Base-by-base conservation (phyloP, 2,329 filamentous ascomycete species). In the Fusarium luffae region DNA sequence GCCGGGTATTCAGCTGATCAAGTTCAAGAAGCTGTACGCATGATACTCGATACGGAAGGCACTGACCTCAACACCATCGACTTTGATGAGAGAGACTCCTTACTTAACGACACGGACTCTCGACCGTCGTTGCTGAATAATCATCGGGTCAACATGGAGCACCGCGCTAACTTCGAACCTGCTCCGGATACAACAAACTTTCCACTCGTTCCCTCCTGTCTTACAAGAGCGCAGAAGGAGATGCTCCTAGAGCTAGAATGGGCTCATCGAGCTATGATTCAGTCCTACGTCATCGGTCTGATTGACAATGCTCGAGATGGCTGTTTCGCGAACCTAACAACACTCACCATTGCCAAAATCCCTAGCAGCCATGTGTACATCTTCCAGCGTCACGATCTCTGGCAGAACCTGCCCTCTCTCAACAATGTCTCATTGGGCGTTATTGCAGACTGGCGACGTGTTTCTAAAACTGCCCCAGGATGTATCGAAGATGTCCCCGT, bases 201-300 rank as follows among this genome's bases (percentile, higher is more conserved):
- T 37, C 71, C 78, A 7, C 75, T 90, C n/a, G 83, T 85, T 42
- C 89, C 89, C 5, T 80, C 81, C 4, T 79, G 82, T 32, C 83
- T 92, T n/a, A 87, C 86, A 1, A 83, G 82, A 61, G 82, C 86
- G n/a, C 91, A 93, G 75, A 88, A 85, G 54, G 89, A 92, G 76
- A 89, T 91, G 87, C 78, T 93, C 3, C 79, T 90, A 40, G 90
- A 92, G 75, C 87, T 89, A 5, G 86, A 89, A 54, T 92, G 90
- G 88, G 89, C 89, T 9, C 89, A 92, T 68, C 82, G 86, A 55
- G 90, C 89, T 19, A 90, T 92, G 75, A 82, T 92, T 48, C 86
- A 89, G 50, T 90, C 90, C 2, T 92, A 90, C 70, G 85, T 89
- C 68, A 85, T 92, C 49, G 86, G 88, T 3, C 77, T 92, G 44